Evolutionary conservation across 106 monocot species (phyloP).

Genomic region (Acorus gramineus): DNA sequence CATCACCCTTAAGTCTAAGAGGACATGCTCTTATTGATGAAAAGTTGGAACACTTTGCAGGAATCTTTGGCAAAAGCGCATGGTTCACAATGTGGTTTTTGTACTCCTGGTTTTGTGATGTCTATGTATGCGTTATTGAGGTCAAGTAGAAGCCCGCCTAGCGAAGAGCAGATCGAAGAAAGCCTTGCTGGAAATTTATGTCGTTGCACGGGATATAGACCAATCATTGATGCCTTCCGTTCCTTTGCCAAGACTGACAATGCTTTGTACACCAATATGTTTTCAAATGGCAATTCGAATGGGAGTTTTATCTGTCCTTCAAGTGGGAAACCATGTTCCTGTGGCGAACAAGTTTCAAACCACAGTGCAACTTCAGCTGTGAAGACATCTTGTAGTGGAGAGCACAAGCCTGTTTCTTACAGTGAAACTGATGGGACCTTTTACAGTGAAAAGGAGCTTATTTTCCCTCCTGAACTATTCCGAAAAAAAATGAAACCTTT

Average conservation of each 20-base stretch:
- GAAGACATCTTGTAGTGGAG: background rate
- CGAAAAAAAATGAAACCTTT: constrained; percentile 53
- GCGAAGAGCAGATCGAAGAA: constrained; percentile 85
- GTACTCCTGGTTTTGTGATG: constrained; percentile 98
- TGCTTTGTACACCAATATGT: constrained; percentile 46
- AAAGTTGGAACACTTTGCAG: constrained; percentile 17
- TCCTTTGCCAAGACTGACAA: constrained; percentile 84
- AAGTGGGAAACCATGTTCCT: constrained; percentile 84
- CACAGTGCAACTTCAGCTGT: constrained; percentile 12
- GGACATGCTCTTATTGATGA: too few species aligned
- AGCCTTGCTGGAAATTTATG: constrained; percentile 92
- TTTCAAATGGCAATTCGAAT: constrained; percentile 9
- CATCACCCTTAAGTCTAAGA: too few species aligned
- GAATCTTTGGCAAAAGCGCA: constrained; percentile 75
- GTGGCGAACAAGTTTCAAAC: constrained; percentile 23
- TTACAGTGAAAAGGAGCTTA: constrained; percentile 72
- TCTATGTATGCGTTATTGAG: constrained; percentile 96
- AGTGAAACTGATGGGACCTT: constrained; percentile 72
- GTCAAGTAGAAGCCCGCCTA: constrained; percentile 63
- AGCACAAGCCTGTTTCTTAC: constrained; percentile 28
- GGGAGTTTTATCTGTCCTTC: constrained; percentile 64
- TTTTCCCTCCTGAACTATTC: constrained; percentile 90
- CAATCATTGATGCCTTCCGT: constrained; percentile 93
- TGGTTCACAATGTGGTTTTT: constrained; percentile 98
- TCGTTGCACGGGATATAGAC: constrained; percentile 94